Conservation (phyloP, 768 basidiomycete species). For the Lactifluus hygrophoroides region DNA sequence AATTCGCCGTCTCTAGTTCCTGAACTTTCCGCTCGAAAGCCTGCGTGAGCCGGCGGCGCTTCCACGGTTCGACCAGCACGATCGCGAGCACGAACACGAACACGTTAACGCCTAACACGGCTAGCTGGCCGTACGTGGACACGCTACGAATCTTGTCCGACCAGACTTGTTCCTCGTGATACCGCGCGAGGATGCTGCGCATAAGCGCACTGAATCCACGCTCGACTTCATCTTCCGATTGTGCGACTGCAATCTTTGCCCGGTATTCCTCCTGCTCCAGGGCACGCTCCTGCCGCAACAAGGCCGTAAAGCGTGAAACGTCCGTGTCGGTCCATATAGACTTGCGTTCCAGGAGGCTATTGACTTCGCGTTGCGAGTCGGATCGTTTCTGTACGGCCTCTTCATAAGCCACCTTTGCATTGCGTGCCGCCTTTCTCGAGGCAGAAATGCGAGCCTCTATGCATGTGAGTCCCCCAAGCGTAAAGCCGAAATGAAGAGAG, state of each 20-base stretch:
- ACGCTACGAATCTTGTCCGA: slow-evolving; percentile 96
- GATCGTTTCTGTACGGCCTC: slow-evolving; percentile 72
- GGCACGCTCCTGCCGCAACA: slow-evolving; percentile 85
- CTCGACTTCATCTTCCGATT: slow-evolving; percentile 75
- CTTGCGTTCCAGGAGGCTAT: slow-evolving; percentile 91
- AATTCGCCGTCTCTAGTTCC: slow-evolving; percentile 39
- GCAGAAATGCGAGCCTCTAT: slow-evolving; percentile 67
- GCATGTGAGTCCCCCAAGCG: slow-evolving; percentile 5
- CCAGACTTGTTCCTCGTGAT: slow-evolving; percentile 99
- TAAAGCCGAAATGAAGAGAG: too few species aligned
- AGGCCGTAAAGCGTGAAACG: slow-evolving; percentile 77
- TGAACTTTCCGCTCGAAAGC: slow-evolving; percentile 81
- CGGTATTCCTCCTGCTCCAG: slow-evolving; percentile 71
- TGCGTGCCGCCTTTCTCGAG: slow-evolving; percentile 56
- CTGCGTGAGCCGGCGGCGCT: slow-evolving; percentile 74
- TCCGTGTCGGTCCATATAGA: slow-evolving; percentile 87
- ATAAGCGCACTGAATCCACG: slow-evolving; percentile 81
- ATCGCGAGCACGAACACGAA: slow-evolving; percentile 87
- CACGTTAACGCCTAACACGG: slow-evolving; percentile 80
- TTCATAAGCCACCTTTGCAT: slow-evolving; percentile 71
- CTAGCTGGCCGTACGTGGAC: slow-evolving; percentile 87
- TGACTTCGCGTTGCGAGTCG: slow-evolving; percentile 88
- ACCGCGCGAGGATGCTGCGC: slow-evolving; percentile 80
- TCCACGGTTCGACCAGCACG: slow-evolving; percentile 93
- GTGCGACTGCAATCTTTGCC: slow-evolving; percentile 57